These are phyloP conservation scores for Galerina sulciceps DNA, from an alignment of 768 basidiomycete species.

Conservation along the genomic window DNA sequence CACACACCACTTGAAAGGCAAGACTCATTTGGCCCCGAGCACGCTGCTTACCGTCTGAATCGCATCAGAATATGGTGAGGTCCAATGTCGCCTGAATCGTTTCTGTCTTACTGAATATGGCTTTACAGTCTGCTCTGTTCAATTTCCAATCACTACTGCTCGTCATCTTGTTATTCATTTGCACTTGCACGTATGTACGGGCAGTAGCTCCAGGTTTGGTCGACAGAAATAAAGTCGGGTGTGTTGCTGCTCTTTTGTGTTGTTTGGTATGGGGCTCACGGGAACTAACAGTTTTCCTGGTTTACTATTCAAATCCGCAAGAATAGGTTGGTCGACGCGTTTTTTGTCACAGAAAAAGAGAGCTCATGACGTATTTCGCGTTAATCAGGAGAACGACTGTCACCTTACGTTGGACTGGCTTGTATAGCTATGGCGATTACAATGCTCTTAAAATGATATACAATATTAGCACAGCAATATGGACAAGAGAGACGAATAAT, in stretches of 20 bases:
- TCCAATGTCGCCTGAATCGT: not conserved
- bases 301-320: slow-evolving; percentile 92
- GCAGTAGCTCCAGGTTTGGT: slow-evolving; percentile 88
- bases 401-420: slow-evolving; percentile 93
- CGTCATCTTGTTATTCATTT: slow-evolving; percentile 91
- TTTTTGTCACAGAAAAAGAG: not conserved
- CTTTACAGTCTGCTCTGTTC: slow-evolving; percentile 82
- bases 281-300: slow-evolving; percentile 73
- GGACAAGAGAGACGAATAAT: slow-evolving; percentile 25
- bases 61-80: slow-evolving; percentile 2
- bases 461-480: slow-evolving; percentile 28
- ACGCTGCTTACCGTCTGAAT: not conserved
- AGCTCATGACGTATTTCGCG: not conserved
- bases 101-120: not conserved
- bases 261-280: slow-evolving; percentile 1
- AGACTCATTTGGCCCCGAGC: too few species aligned
- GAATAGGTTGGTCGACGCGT: slow-evolving; percentile 72
- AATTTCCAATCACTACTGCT: slow-evolving; percentile 96
- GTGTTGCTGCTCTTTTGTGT: slow-evolving; percentile 22
- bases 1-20: not conserved
- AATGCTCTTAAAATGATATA: slow-evolving; percentile 48
- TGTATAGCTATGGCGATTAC: slow-evolving; percentile 92
- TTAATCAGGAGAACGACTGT: slow-evolving; percentile 83
- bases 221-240: slow-evolving; percentile 96
- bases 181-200: slow-evolving; percentile 96